Percentiles rank a stretch among this genome's conserved stretches.
phyloP scores from a whole-genome alignment of 2,329 filamentous ascomycete genomes.

The Metarhizium sp. region DNA sequence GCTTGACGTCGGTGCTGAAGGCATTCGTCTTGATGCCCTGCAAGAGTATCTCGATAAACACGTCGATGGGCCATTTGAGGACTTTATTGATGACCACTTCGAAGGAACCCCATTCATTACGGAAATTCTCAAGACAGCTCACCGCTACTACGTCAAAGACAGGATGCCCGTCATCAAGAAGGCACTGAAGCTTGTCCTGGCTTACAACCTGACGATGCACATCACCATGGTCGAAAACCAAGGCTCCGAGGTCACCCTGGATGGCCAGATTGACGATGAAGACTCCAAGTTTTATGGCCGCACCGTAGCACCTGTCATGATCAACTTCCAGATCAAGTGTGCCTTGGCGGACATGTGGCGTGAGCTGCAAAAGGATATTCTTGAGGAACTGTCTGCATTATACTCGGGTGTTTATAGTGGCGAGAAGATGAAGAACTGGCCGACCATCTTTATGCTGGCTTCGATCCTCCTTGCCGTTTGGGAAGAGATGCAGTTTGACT shows the following conservation, averaged over 20 bases:
- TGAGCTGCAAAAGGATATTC: slow-evolving; percentile 88
- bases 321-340: slow-evolving; percentile 99
- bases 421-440: slow-evolving; percentile 97
- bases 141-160: slow-evolving; percentile 85
- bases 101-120: slow-evolving; percentile 92
- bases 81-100: slow-evolving; percentile 92
- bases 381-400: slow-evolving; percentile 83
- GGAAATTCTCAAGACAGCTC: slow-evolving; percentile 91
- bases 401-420: slow-evolving; percentile 98
- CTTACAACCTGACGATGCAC: slow-evolving; percentile 91
- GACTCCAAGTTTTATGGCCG: slow-evolving; percentile 83
- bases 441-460: slow-evolving; percentile 95
- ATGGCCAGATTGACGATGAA: slow-evolving; percentile 78
- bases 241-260: slow-evolving; percentile 65
- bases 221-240: slow-evolving; percentile 91
- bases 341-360: slow-evolving; percentile 98
- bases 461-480: slow-evolving; percentile 88
- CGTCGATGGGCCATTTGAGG: slow-evolving; percentile 84
- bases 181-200: slow-evolving; percentile 86
- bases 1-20: slow-evolving; percentile 81
- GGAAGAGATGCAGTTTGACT: slow-evolving; percentile 99
- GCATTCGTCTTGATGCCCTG: slow-evolving; percentile 69
- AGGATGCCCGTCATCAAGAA: slow-evolving; percentile 86
- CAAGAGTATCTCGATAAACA: slow-evolving; percentile 93
- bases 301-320: slow-evolving; percentile 92